Evolutionary conservation across 208 protist species (phyloP).

Genomic region (Leishmania lainsoni): DNA sequence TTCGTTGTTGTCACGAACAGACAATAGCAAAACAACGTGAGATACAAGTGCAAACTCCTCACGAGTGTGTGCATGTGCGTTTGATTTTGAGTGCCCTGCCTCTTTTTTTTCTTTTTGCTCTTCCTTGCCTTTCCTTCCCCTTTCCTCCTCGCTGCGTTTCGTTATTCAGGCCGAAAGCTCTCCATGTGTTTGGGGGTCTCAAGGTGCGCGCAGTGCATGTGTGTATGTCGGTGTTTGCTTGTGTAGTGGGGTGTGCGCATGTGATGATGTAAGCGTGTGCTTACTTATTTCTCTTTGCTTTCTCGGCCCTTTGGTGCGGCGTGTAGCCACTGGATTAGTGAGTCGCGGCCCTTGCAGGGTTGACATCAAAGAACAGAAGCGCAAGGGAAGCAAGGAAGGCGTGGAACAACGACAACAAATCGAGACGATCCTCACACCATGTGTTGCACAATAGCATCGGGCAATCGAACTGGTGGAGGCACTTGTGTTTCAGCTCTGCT

Average conservation of each 20-base stretch:
- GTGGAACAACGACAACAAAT: neutral
- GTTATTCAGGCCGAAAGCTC: too few relatives aligned
- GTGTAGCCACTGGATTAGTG: neutral
- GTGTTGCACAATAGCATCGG: too few relatives aligned
- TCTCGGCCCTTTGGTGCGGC: neutral
- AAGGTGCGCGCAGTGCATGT: neutral
- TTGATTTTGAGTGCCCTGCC: neutral
- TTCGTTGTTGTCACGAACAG: neutral
- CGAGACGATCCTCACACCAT: too few relatives aligned
- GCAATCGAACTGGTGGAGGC: neutral
- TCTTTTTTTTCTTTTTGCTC: neutral
- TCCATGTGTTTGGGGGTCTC: too few relatives aligned
- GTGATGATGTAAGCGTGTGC: neutral
- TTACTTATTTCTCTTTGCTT: neutral
- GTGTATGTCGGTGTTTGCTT: neutral
- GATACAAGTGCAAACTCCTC: neutral
- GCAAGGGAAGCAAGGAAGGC: conserved; percentile 13
- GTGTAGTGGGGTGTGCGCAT: neutral
- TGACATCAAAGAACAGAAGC: conserved; percentile 7
- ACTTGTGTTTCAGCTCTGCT: neutral
- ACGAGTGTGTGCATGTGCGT: neutral
- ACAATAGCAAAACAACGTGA: neutral
- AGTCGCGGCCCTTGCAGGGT: neutral
- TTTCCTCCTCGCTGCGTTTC: neutral
- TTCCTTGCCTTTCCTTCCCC: neutral